These are phyloP conservation scores for Mycosphaerella arachidis DNA, from an alignment of 2,329 filamentous ascomycete genomes.

Conservation along the genomic window DNA sequence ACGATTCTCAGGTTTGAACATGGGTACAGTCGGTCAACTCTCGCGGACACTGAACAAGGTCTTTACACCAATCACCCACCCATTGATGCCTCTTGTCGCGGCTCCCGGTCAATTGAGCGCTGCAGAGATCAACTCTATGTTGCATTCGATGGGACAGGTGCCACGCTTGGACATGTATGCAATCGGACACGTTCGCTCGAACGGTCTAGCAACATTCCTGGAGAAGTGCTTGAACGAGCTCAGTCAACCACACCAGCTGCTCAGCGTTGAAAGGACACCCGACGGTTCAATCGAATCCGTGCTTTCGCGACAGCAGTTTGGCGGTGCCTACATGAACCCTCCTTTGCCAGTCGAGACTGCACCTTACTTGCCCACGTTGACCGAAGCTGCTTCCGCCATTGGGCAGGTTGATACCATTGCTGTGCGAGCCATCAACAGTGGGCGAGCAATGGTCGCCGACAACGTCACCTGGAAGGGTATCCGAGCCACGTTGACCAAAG, in stretches of 20 bases:
- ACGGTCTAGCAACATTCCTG: conserved; percentile 76
- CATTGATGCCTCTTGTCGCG: conserved; percentile 75
- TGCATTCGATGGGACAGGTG: conserved; percentile 74
- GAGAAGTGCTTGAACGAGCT: conserved; percentile 60
- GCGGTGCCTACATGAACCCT: conserved; percentile 76
- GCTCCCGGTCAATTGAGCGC: conserved; percentile 82
- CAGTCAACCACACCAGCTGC: conserved; percentile 78
- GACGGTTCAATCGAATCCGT: conserved; percentile 66
- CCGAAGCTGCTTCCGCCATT: conserved; percentile 71
- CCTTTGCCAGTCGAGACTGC: conserved; percentile 53
- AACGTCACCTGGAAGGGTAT: conserved; percentile 86
- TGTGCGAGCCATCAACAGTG: conserved; percentile 49
- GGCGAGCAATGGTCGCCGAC: conserved; percentile 65
- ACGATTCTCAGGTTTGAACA: conserved; percentile 78
- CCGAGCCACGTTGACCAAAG: conserved; percentile 71
- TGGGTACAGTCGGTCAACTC: conserved; percentile 80
- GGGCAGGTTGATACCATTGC: conserved; percentile 80
- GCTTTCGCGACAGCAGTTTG: conserved; percentile 70
- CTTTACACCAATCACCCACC: conserved; percentile 84
- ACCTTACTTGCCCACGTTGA: conserved; percentile 61
- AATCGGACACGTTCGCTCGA: conserved; percentile 68
- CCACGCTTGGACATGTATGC: conserved; percentile 77
- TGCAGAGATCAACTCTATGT: conserved; percentile 75
- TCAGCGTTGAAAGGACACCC: conserved; percentile 66
- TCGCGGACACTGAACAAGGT: conserved; percentile 79